Conservation (phyloP, 2,329 filamentous ascomycete genomes). For the Microascus cirrosus region DNA sequence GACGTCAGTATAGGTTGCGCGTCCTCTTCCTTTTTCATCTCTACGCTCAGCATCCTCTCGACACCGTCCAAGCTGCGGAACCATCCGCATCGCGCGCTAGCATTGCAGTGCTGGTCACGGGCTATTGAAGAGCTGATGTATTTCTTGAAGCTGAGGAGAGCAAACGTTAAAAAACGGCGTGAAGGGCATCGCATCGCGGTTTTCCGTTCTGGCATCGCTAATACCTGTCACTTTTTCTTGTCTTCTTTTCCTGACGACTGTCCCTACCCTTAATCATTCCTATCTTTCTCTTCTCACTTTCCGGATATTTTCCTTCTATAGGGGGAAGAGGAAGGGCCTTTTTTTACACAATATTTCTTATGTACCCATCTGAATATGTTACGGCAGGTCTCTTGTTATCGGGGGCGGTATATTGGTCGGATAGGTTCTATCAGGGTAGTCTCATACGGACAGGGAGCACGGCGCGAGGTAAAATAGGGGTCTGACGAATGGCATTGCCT, state of each 20-base stretch:
- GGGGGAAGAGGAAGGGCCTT: not conserved
- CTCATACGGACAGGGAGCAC: not conserved
- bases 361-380: not conserved
- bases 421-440: not conserved
- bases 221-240: not conserved
- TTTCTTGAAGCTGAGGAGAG: not conserved
- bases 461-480: not conserved
- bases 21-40: not conserved
- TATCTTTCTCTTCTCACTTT: conserved; percentile 5
- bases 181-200: not conserved
- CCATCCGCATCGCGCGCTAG: not conserved
- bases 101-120: not conserved
- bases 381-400: not conserved
- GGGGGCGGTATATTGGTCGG: not conserved
- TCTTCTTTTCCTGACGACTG: conserved; percentile 4
- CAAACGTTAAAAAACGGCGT: not conserved
- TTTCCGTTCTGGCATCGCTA: not conserved
- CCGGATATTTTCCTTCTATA: not conserved
- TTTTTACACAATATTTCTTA: not conserved
- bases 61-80: not conserved
- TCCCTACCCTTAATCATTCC: conserved; percentile 1
- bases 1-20: not conserved
- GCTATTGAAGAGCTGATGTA: not conserved
- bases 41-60: not conserved
- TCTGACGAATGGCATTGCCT: not conserved